Base-by-base conservation (phyloP, 176 grass and related monocot genomes). In the Oryza rufipogon region DNA sequence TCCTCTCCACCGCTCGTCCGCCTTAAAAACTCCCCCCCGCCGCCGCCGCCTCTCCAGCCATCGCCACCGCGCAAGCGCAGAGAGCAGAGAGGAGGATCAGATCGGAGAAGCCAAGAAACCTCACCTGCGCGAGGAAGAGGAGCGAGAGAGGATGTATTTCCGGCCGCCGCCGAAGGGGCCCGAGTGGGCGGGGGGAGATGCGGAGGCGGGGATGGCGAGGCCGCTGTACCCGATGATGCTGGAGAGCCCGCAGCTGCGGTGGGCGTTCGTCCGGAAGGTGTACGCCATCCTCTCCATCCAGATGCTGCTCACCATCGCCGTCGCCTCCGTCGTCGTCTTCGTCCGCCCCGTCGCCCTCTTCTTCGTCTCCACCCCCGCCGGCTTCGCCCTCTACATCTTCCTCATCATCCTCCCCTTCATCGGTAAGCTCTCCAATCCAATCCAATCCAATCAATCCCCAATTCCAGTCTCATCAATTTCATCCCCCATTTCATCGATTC, bases 181-280 rank as follows among this genome's bases (percentile, higher is more conserved):
- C 17, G 83, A 78, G 47, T 74, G 79, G 87, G 46, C 74, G 17
- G 68, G 17, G 38, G 72, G 66, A 11, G 95, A 98, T 49, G 85
- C 89, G 67, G 95, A 95, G 85, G 41, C 80, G 16, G 95, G 88
- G 64, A 7, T 15, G 1, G 69, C 75, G 17, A 77, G 79, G 41
- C 87, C 73, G 71, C 91, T 95, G 68, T 98, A 93, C 87, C 96
- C 93, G 65, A 89, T 95, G 89, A 95, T 98, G 93, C 80, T 93
- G 80, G 96, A 98, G 89, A 86, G 89, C 60, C 91, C 96, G 60
- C 85, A 90, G 80, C 85, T 98, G 64, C 75, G 96, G 7, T 98
- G 96, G 93, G 86, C 91, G 4, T 98, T 98, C 84, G 83, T 95
- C 76, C 78, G 93, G 5, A 95, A 95, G 84, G 92, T 98, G 3